These are phyloP conservation scores for Xylaria sp. DNA, from an alignment of 2,329 filamentous ascomycete genomes.

Conservation along the genomic window DNA sequence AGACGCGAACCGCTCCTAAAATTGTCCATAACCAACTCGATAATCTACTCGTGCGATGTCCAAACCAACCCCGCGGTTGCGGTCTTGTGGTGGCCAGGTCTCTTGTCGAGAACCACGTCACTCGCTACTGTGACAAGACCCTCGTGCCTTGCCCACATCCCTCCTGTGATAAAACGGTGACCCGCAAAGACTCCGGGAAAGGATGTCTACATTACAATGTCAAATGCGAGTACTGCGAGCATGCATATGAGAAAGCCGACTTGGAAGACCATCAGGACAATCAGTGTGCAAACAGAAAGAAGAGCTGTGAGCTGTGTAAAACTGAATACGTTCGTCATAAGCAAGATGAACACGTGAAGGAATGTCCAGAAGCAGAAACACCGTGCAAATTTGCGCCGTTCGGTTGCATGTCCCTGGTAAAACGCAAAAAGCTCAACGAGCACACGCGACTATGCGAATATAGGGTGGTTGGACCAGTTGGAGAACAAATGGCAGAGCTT, in stretches of 20 bases:
- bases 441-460: slow-evolving; percentile 63
- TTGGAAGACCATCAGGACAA: slow-evolving; percentile 56
- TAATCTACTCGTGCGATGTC: slow-evolving; percentile 67
- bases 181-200: slow-evolving; percentile 60
- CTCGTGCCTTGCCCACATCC: slow-evolving; percentile 65
- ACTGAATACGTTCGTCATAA: slow-evolving; percentile 56
- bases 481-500: slow-evolving; percentile 58
- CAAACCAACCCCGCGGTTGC: slow-evolving; percentile 63
- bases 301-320: slow-evolving; percentile 61
- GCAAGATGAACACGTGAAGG: slow-evolving; percentile 59
- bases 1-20: slow-evolving; percentile 50
- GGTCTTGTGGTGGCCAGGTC: slow-evolving; percentile 61
- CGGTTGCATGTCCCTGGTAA: slow-evolving; percentile 57
- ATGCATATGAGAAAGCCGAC: slow-evolving; percentile 59
- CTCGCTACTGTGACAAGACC: slow-evolving; percentile 65
- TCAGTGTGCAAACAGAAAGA: slow-evolving; percentile 59
- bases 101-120: slow-evolving; percentile 65
- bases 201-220: slow-evolving; percentile 65
- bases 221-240: slow-evolving; percentile 65
- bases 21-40: slow-evolving; percentile 71
- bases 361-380: slow-evolving; percentile 55
- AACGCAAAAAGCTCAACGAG: slow-evolving; percentile 53
- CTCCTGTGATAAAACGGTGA: slow-evolving; percentile 62
- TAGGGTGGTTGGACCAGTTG: slow-evolving; percentile 62
- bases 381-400: slow-evolving; percentile 60